Evolutionary conservation across 2,329 filamentous ascomycete genomes (phyloP).

Genomic region (Penicillium sp.): DNA sequence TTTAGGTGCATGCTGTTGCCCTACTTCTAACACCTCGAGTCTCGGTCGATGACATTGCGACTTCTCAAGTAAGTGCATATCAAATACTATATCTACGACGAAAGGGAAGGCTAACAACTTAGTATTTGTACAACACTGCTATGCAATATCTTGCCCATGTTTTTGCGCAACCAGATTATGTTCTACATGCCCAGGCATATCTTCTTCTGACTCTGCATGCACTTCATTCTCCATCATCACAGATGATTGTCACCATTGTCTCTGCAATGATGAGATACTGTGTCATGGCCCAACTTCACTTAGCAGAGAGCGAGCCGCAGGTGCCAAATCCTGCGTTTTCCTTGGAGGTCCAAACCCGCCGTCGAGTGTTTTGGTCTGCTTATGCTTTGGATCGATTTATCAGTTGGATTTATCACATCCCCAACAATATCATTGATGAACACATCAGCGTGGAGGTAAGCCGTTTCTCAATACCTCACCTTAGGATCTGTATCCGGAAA

Average conservation of each 20-base stretch:
- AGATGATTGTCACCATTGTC: constrained; percentile 18
- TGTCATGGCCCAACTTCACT: constrained; percentile 16
- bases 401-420: constrained; percentile 21
- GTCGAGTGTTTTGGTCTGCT: constrained; percentile 20
- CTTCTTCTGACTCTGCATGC: constrained; percentile 19
- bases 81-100: background rate
- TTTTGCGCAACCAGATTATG: constrained; percentile 6
- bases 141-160: constrained; percentile 12
- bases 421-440: constrained; percentile 17
- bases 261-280: constrained; percentile 19
- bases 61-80: constrained; percentile 9
- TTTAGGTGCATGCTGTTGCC: constrained; percentile 16
- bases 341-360: constrained; percentile 16
- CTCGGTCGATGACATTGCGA: constrained; percentile 10
- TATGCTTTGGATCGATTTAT: constrained; percentile 19
- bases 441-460: constrained; percentile 17
- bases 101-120: background rate
- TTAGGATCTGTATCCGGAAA: too few relatives aligned
- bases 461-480: background rate
- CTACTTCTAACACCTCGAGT: constrained; percentile 16
- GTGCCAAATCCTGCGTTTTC: constrained; percentile 6
- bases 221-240: constrained; percentile 18
- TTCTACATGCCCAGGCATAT: constrained; percentile 19
- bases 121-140: constrained; percentile 16
- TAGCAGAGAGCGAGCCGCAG: constrained; percentile 11